Evolutionary conservation across 331 rosid species (phyloP), one percentile per base, ranked within the genome.

Genomic region (Quercus tomentella): DNA sequence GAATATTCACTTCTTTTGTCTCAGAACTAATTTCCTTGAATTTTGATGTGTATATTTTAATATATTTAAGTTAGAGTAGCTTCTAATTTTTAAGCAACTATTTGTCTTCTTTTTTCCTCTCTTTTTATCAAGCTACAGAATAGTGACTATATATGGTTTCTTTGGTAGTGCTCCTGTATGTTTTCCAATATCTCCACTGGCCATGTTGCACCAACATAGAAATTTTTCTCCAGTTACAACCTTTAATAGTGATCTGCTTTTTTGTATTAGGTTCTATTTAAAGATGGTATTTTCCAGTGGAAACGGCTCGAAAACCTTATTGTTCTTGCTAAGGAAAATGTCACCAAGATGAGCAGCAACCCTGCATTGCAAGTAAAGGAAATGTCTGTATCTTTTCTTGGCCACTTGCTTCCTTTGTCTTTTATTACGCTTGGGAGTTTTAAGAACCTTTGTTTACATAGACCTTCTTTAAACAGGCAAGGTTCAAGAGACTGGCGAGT

Each of bases 221-320:
- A 6, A 56, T 4, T 30, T 73, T 76, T 77, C 77, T 28, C 65
- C 62, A 33, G 37, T 25, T 28, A 3, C 2, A 45, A 26, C 22
- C 10, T 58, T 57, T 73, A 58, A 79, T 70, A 26, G 30, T 33
- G 77, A 74, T 68, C 57, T 72, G 68, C 26, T 74, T 8, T 41
- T 41, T 79, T 80, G 60, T 63, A 78, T 76, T 76, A 93, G 99
- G 99, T 96, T 87, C 87, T 96, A 37, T 96, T 96, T 72, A 96
- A 96, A 87, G 99, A 92, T 74, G 98, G 98, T 41, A 72, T 88
- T 84, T 93, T 96, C 90, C 98, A 96, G 76, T 93, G 99, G 99
- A 96, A 93, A 82, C 97, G 97, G 82, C 97, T 96, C 55, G 99
- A 96, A 84, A 96, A 96, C 77, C 99, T 96, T 77, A 93, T 96